phyloP scores from a whole-genome alignment of 140 eudicot species.

The Oenanthe javanica region DNA sequence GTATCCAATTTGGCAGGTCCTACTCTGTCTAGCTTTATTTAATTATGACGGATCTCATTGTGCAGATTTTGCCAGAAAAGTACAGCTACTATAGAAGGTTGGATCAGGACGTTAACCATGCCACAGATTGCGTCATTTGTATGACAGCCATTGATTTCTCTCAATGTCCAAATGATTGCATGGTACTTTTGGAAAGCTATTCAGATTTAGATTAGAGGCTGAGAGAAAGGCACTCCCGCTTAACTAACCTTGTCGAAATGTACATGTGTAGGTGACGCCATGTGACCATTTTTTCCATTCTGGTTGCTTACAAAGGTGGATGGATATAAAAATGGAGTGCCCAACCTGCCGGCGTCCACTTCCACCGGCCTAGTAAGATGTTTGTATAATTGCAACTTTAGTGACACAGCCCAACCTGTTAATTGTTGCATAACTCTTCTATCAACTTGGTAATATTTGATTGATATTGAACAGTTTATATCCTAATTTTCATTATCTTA shows the following conservation, averaged over 20 bases:
- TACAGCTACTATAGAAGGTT: slow-evolving; percentile 81
- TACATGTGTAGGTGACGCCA: slow-evolving; percentile 65
- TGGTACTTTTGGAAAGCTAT: slow-evolving; percentile 38
- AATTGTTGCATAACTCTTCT: not conserved
- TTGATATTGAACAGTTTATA: not conserved
- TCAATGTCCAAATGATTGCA: slow-evolving; percentile 70
- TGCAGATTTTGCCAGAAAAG: slow-evolving; percentile 96
- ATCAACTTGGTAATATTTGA: not conserved
- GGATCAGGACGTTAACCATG: slow-evolving; percentile 48
- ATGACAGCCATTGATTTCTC: slow-evolving; percentile 84
- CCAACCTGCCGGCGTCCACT: slow-evolving; percentile 95
- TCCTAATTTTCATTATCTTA: not conserved
- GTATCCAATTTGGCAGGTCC: not conserved
- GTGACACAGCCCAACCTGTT: slow-evolving; percentile 22
- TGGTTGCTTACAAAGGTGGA: slow-evolving; percentile 95
- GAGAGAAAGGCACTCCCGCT: not conserved
- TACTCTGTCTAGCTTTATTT: not conserved
- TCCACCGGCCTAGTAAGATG: slow-evolving; percentile 61
- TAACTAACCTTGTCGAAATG: slow-evolving; percentile 7
- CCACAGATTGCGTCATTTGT: slow-evolving; percentile 89
- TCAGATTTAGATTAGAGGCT: not conserved
- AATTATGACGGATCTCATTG: slow-evolving; percentile 10
- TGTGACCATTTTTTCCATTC: slow-evolving; percentile 98
- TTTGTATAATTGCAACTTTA: slow-evolving; percentile 7
- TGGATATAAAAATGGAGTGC: slow-evolving; percentile 99